A percentile compares a stretch with the other conserved stretches of the same genome.
Evolutionary conservation across 2,329 filamentous ascomycete species (phyloP).

Genomic region (Clonostachys byssicola): DNA sequence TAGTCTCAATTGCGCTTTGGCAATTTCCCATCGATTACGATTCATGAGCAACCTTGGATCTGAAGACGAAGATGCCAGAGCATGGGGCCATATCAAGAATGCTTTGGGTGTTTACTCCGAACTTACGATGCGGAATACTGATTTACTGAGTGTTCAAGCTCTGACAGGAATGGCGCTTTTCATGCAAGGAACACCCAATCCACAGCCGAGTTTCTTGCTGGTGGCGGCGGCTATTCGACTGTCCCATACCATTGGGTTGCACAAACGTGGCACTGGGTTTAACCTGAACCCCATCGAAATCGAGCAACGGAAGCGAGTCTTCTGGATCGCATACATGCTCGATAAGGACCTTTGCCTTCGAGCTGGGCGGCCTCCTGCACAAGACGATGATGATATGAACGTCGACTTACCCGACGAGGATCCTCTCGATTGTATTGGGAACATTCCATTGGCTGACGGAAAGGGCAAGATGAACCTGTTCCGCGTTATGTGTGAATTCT

Average conservation of each 20-base stretch:
- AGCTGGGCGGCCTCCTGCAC: constrained; percentile 54
- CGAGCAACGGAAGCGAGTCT: constrained; percentile 72
- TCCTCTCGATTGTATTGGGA: constrained; percentile 87
- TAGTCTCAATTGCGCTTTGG: constrained; percentile 86
- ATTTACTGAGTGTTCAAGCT: constrained; percentile 90
- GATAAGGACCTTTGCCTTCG: constrained; percentile 60
- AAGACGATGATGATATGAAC: constrained; percentile 77
- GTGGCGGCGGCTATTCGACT: constrained; percentile 87
- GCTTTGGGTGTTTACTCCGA: constrained; percentile 91
- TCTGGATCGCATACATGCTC: constrained; percentile 63
- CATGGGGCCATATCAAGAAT: constrained; percentile 95
- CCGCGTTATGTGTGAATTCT: constrained; percentile 85
- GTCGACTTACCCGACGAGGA: constrained; percentile 91
- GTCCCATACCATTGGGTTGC: constrained; percentile 89
- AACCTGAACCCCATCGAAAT: constrained; percentile 91
- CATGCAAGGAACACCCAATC: constrained; percentile 93
- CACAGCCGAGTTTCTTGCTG: constrained; percentile 88
- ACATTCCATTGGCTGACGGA: constrained; percentile 84
- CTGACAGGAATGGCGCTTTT: constrained; percentile 91
- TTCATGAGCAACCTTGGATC: constrained; percentile 94
- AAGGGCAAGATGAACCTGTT: constrained; percentile 95
- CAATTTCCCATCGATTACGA: constrained; percentile 87
- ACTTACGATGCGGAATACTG: constrained; percentile 91
- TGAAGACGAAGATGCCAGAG: constrained; percentile 87
- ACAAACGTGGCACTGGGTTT: constrained; percentile 90